These are phyloP conservation scores for Coccomyxa sp. DNA, from an alignment of 139 green algal genomes.

Conservation along the genomic window DNA sequence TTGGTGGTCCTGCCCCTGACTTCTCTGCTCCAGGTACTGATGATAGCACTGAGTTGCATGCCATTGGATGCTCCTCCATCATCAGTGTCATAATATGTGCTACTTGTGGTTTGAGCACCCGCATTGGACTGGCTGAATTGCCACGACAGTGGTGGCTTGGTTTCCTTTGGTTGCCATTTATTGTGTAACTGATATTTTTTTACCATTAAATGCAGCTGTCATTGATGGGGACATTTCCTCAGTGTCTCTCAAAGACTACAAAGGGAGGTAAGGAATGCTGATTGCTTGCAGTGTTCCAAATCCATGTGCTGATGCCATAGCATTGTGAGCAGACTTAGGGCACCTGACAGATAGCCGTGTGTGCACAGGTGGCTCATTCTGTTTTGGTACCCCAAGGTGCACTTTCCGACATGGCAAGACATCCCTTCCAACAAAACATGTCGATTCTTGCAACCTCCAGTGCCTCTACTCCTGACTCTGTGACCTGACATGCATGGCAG, in stretches of 20 bases:
- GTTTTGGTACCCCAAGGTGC: constrained; percentile 61
- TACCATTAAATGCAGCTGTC: constrained; percentile 38
- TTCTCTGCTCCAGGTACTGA: constrained; percentile 40
- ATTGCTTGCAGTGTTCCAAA: no score
- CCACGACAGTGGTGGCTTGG: no score
- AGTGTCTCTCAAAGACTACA: constrained; percentile 60
- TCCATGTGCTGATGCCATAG: not conserved
- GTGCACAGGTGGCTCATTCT: constrained; percentile 26
- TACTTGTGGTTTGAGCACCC: no score
- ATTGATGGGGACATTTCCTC: constrained; percentile 59
- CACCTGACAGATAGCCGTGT: not conserved
- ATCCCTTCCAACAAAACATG: not conserved
- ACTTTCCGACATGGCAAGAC: no score
- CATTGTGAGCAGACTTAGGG: not conserved
- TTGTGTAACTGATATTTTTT: not conserved
- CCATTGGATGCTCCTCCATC: not conserved
- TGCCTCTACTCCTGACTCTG: not conserved
- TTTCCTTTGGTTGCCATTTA: not conserved
- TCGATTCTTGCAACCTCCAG: not conserved
- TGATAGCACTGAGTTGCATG: not conserved
- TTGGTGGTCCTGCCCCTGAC: constrained; percentile 43
- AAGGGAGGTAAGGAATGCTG: constrained; percentile 54
- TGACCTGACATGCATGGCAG: not conserved
- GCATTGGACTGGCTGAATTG: no score
- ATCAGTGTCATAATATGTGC: no score